These are phyloP conservation scores for Rhynchosporium secalis DNA, from an alignment of 2,329 filamentous ascomycete species.

Conservation along the genomic window DNA sequence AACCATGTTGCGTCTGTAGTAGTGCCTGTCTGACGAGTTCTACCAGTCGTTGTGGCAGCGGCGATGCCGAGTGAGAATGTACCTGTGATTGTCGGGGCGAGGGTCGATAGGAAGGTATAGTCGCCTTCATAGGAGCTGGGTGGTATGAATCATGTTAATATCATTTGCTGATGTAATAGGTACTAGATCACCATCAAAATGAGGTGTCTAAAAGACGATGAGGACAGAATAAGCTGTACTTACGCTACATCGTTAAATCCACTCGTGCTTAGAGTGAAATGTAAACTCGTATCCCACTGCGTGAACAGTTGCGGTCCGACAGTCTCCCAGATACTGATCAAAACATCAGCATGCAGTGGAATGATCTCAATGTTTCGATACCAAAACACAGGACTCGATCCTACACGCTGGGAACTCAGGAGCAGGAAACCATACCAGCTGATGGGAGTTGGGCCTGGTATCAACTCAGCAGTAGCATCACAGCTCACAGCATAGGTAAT, in stretches of 20 bases:
- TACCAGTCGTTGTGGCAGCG: background rate
- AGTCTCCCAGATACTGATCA: background rate
- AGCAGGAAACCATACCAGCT: background rate
- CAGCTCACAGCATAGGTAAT: conserved; percentile 5
- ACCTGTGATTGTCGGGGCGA: background rate
- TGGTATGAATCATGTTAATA: too few species aligned
- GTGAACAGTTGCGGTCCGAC: background rate
- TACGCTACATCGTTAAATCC: background rate
- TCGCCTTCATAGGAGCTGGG: conserved; percentile 6
- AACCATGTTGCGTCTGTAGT: background rate
- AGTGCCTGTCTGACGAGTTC: background rate
- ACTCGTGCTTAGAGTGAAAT: background rate
- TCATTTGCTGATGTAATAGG: too few species aligned
- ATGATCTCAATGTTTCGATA: too few species aligned
- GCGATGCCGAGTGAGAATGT: background rate
- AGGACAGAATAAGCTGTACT: background rate
- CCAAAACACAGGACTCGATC: too few species aligned
- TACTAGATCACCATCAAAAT: background rate
- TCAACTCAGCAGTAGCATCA: conserved; percentile 7
- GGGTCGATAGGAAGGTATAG: conserved; percentile 1
- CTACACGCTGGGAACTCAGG: too few species aligned
- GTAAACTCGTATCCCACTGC: background rate
- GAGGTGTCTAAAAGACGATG: background rate
- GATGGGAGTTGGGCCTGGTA: background rate
- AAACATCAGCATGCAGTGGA: too few species aligned